Evolutionary conservation across 2,329 filamentous ascomycete species (phyloP).

Genomic region (Ascochyta viciae-villosae): DNA sequence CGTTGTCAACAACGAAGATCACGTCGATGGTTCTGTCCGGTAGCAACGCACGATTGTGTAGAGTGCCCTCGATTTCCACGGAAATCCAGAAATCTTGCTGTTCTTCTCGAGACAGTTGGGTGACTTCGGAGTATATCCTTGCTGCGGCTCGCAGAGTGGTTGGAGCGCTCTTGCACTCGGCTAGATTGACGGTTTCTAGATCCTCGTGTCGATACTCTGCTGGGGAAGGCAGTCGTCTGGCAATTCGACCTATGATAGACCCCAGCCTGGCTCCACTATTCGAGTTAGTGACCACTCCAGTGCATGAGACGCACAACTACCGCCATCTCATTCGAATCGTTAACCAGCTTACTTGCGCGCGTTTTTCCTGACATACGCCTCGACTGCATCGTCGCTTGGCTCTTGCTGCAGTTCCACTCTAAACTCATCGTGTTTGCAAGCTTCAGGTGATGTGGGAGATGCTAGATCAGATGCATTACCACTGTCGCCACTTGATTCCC

Average conservation of each 20-base stretch:
- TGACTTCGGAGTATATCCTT: slow-evolving; percentile 30
- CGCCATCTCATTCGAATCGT: background rate
- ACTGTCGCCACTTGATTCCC: slow-evolving; percentile 20
- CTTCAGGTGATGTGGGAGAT: background rate
- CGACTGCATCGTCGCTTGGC: slow-evolving; percentile 20
- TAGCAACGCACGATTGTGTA: slow-evolving; percentile 31
- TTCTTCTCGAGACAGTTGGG: slow-evolving; percentile 26
- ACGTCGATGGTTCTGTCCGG: slow-evolving; percentile 38
- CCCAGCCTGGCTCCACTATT: slow-evolving; percentile 23
- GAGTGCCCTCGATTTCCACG: slow-evolving; percentile 39
- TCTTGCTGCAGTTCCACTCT: background rate
- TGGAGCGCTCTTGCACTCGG: slow-evolving; percentile 8
- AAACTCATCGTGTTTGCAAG: slow-evolving; percentile 1
- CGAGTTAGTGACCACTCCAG: background rate
- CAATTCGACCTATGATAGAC: slow-evolving; percentile 22
- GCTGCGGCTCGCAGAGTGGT: slow-evolving; percentile 32
- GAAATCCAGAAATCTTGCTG: slow-evolving; percentile 38
- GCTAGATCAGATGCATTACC: slow-evolving; percentile 9
- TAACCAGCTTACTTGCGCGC: slow-evolving; percentile 23
- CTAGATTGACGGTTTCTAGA: background rate
- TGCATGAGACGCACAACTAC: background rate
- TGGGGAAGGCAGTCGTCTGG: slow-evolving; percentile 28
- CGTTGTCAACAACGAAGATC: slow-evolving; percentile 49
- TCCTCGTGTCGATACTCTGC: slow-evolving; percentile 16
- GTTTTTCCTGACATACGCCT: slow-evolving; percentile 21